These are phyloP conservation scores for Haberlea rhodopensis DNA, from an alignment of 257 asterid genomes.

Conservation along the genomic window DNA sequence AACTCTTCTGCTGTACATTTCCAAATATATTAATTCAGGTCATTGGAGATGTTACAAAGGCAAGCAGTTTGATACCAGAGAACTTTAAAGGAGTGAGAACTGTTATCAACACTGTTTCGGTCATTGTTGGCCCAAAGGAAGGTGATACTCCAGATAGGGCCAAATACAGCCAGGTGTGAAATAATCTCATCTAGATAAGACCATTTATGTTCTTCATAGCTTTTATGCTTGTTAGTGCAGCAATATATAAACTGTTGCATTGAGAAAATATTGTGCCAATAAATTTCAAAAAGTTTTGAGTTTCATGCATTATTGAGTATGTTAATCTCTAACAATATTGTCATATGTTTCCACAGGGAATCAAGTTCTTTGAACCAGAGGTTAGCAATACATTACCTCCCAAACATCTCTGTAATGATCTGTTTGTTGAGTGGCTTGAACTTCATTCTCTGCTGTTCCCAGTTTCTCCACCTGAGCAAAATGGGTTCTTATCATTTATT, in stretches of 20 bases:
- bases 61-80: constrained; percentile 76
- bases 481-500: constrained; percentile 17
- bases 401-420: constrained; percentile 22
- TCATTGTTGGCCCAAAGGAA: constrained; percentile 97
- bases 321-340: constrained; percentile 14
- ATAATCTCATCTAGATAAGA: constrained; percentile 10
- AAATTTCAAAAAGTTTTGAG: constrained; percentile 3
- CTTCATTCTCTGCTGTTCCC: constrained; percentile 9
- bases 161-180: constrained; percentile 82
- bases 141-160: constrained; percentile 99
- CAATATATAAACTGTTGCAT: neutral
- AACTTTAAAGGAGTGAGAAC: constrained; percentile 75
- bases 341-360: constrained; percentile 61
- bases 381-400: constrained; percentile 45
- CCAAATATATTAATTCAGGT: constrained; percentile 39
- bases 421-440: constrained; percentile 20
- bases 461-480: constrained; percentile 16
- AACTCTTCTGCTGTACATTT: too few relatives aligned
- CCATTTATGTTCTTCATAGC: neutral
- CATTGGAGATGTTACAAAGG: constrained; percentile 85
- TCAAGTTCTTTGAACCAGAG: constrained; percentile 99
- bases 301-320: constrained; percentile 13
- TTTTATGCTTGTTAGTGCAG: neutral
- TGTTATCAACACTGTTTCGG: constrained; percentile 86
- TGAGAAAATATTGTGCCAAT: constrained; percentile 4